Evolutionary conservation across 768 basidiomycete genomes (phyloP), one percentile per base, ranked within the genome.

Genomic region (Naganishia vaughanmartiniae): DNA sequence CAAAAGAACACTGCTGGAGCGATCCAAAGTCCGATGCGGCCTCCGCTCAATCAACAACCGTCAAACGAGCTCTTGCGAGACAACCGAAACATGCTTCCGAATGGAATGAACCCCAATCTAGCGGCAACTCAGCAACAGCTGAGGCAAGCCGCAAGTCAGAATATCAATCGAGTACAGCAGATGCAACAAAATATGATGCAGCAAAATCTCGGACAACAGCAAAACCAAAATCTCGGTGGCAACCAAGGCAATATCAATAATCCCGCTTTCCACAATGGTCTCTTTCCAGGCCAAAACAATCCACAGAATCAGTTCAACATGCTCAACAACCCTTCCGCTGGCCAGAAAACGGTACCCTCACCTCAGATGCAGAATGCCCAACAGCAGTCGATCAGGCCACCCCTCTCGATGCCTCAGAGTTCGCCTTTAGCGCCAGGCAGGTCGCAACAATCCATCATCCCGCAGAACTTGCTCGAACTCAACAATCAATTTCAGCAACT

Each of bases 401-500:
- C 39, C 10, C 14, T 26, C 34, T 11, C 24, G 2, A 63, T 63
- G 60, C 60, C 60, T 4, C 60, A 63, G 24, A 63, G 39, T 42
- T 63, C 60, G n/a, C 60, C 60, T 15, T 42, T 45, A 2, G 60
- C 60, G n/a, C 60, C 60, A 4, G 60, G 60, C 24, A 46, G 60
- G 39, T 42, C 60, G 10, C 60, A 42, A 42, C 60, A 42, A 33
- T 30, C 54, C 6, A 34, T 15, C 17, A 42, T 63, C 12, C 60
- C 60, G 15, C 60, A 63, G 26, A 63, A 45, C 19, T 17, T 63
- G 5, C 39, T 63, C 24, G 60, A 63, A 45, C 60, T 63, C 24
- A 63, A 63, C 42, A 63, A 63, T 45, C 60, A 63, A 15, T 63
- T 63, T 17, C 60, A 63, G 39, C 60, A 42, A 42, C 24, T 63